Conservation (phyloP, 257 asterid species). For the Apocynum venetum region DNA sequence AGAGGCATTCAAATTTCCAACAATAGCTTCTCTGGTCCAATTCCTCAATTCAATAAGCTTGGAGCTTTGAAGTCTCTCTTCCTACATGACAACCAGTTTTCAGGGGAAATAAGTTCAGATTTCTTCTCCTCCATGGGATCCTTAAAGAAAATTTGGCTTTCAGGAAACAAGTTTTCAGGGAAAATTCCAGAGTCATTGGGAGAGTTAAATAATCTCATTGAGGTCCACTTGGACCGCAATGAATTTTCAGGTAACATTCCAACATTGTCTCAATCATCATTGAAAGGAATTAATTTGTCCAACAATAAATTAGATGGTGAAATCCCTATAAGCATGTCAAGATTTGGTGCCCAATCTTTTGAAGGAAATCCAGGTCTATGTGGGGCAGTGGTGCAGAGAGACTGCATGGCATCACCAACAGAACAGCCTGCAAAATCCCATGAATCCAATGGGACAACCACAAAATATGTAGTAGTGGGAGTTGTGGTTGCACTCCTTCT, state of each 20-base stretch:
- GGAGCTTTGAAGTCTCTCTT: conserved; percentile 50
- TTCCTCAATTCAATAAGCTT: conserved; percentile 54
- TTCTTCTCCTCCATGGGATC: conserved; percentile 50
- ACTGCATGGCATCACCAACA: conserved; percentile 23
- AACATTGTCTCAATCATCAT: conserved; percentile 32
- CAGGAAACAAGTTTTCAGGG: conserved; percentile 54
- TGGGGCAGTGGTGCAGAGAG: conserved; percentile 40
- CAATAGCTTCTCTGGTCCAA: conserved; percentile 50
- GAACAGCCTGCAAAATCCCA: background rate
- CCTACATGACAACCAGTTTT: conserved; percentile 39
- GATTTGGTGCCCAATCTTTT: conserved; percentile 42
- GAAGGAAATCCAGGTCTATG: conserved; percentile 57
- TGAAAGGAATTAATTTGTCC: conserved; percentile 36
- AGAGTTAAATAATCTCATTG: conserved; percentile 28
- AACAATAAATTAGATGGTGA: conserved; percentile 63
- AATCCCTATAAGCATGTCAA: conserved; percentile 51
- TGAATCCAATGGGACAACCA: conserved; percentile 23
- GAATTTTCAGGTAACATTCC: conserved; percentile 66
- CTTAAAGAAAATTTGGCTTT: conserved; percentile 47
- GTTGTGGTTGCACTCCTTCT: conserved; percentile 49
- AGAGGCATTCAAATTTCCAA: conserved; percentile 50
- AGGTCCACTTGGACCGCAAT: conserved; percentile 41
- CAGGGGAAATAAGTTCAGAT: conserved; percentile 52
- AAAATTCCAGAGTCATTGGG: conserved; percentile 49
- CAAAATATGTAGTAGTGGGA: conserved; percentile 56